Conservation (phyloP, 768 basidiomycete species). For the Phlebiopsis flavidoalba region DNA sequence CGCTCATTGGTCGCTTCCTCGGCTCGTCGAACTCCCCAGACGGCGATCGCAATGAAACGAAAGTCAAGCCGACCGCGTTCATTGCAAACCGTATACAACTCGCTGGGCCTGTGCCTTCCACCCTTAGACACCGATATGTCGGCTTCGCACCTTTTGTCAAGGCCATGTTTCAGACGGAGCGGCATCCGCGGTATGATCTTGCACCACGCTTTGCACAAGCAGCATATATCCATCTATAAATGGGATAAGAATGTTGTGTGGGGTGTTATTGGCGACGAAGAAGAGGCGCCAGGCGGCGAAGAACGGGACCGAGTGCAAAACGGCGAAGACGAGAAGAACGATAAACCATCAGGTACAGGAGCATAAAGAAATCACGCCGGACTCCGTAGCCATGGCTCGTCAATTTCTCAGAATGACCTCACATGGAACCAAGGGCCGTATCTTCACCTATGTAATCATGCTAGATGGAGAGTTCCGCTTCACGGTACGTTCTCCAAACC, state of each 20-base stretch:
- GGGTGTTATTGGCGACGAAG: slow-evolving; percentile 25
- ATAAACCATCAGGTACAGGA: neutral
- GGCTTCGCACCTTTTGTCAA: slow-evolving; percentile 37
- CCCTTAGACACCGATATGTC: slow-evolving; percentile 31
- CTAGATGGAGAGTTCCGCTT: slow-evolving; percentile 39
- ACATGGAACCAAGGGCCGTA: slow-evolving; percentile 34
- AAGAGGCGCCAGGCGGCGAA: slow-evolving; percentile 7
- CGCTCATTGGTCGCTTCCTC: slow-evolving; percentile 34
- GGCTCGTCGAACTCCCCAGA: slow-evolving; percentile 16
- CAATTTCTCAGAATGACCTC: slow-evolving; percentile 38
- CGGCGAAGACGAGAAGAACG: neutral
- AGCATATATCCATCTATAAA: slow-evolving; percentile 35
- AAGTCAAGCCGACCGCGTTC: slow-evolving; percentile 30
- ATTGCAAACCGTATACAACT: slow-evolving; percentile 41
- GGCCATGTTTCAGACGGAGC: slow-evolving; percentile 33
- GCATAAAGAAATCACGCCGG: neutral
- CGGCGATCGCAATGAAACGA: slow-evolving; percentile 9
- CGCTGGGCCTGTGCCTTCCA: slow-evolving; percentile 35
- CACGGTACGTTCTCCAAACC: slow-evolving; percentile 22
- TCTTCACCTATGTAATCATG: slow-evolving; percentile 43
- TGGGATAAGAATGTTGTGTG: slow-evolving; percentile 33
- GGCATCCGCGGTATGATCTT: slow-evolving; percentile 35
- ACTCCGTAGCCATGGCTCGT: slow-evolving; percentile 22
- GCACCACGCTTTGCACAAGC: slow-evolving; percentile 33
- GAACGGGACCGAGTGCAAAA: neutral